These are phyloP conservation scores for Sporormia fimetaria DNA, from an alignment of 495 filamentous ascomycete genomes.

Conservation along the genomic window DNA sequence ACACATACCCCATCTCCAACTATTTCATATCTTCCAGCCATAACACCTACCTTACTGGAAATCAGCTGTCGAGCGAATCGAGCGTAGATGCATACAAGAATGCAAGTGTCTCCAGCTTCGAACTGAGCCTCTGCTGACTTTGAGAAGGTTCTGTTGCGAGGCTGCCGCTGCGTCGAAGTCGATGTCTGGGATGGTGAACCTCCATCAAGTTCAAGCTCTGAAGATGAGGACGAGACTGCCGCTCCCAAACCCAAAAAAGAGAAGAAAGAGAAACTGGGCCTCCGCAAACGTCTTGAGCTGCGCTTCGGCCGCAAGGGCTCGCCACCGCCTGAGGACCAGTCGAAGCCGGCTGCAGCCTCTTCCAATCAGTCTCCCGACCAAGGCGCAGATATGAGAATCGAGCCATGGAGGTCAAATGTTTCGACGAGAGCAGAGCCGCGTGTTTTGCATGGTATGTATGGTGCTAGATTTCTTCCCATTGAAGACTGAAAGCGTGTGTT, in stretches of 20 bases:
- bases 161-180: slow-evolving; percentile 91
- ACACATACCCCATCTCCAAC: slow-evolving; percentile 57
- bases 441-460: slow-evolving; percentile 54
- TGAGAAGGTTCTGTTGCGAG: slow-evolving; percentile 52
- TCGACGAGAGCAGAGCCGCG: slow-evolving; percentile 50
- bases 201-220: slow-evolving; percentile 33
- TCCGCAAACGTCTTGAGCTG: slow-evolving; percentile 24
- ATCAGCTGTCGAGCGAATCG: slow-evolving; percentile 77
- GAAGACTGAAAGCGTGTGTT: background rate
- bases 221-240: slow-evolving; percentile 24
- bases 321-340: slow-evolving; percentile 7
- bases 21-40: slow-evolving; percentile 91
- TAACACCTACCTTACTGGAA: slow-evolving; percentile 88
- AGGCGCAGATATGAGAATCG: slow-evolving; percentile 20
- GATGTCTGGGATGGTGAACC: slow-evolving; percentile 85
- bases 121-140: slow-evolving; percentile 3
- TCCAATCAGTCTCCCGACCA: slow-evolving; percentile 5
- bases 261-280: slow-evolving; percentile 15
- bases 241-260: slow-evolving; percentile 7
- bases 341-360: slow-evolving; percentile 2
- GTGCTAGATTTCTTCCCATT: background rate
- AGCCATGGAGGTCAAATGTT: slow-evolving; percentile 30
- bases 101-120: slow-evolving; percentile 39
- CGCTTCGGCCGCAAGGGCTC: slow-evolving; percentile 18
- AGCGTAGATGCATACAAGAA: slow-evolving; percentile 73